Conservation (phyloP, 2,329 filamentous ascomycete genomes). For the Neocucurbitaria cava region DNA sequence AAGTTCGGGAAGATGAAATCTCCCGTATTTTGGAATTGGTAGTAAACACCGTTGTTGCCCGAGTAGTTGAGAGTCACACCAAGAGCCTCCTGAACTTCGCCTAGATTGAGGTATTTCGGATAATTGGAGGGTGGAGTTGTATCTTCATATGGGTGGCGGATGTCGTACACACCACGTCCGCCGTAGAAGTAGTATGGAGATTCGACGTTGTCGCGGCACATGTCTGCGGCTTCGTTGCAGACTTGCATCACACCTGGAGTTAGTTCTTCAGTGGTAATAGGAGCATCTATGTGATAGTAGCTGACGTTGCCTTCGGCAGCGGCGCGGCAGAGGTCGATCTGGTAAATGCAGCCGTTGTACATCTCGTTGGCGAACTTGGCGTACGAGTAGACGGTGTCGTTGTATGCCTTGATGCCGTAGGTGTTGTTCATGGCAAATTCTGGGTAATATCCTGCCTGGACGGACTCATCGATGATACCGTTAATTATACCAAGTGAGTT, state of each 20-base stretch:
- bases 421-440: conserved; percentile 63
- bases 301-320: conserved; percentile 45
- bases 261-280: conserved; percentile 35
- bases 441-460: conserved; percentile 59
- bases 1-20: conserved; percentile 67
- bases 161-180: conserved; percentile 61
- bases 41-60: conserved; percentile 57
- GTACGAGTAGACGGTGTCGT: conserved; percentile 66
- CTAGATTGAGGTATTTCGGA: conserved; percentile 66
- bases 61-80: conserved; percentile 70
- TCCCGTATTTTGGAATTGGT: conserved; percentile 60
- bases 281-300: conserved; percentile 25
- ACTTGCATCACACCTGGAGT: conserved; percentile 39
- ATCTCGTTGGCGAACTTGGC: conserved; percentile 63
- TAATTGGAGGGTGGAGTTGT: conserved; percentile 61
- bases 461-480: conserved; percentile 52
- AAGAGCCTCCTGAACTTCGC: conserved; percentile 63
- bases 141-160: conserved; percentile 58
- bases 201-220: conserved; percentile 66
- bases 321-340: conserved; percentile 61
- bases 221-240: conserved; percentile 62
- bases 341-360: conserved; percentile 56
- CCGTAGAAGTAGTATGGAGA: conserved; percentile 62
- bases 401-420: conserved; percentile 62
- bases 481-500: conserved; percentile 62